phyloP scores from a whole-genome alignment of 2,329 filamentous ascomycete species.

The Microsporum ferrugineum region DNA sequence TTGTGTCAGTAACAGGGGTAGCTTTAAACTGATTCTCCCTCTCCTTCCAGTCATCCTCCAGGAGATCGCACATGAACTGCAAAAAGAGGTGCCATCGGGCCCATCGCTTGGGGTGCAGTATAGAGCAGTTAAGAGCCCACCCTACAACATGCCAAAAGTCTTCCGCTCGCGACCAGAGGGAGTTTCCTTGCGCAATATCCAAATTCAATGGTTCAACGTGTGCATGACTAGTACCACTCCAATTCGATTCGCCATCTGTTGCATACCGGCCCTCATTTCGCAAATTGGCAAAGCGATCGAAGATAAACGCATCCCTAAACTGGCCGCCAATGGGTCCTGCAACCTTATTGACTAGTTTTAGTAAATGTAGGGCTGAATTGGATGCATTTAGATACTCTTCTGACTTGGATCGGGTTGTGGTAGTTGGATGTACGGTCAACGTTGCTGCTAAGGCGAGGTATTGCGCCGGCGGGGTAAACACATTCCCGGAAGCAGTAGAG shows the following conservation, averaged over 20 bases:
- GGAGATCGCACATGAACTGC: conserved; percentile 49
- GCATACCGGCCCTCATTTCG: conserved; percentile 23
- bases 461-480: conserved; percentile 56
- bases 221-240: background rate
- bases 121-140: conserved; percentile 88
- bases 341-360: conserved; percentile 54
- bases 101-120: conserved; percentile 63
- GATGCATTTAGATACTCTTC: conserved; percentile 52
- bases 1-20: background rate
- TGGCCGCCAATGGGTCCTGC: conserved; percentile 60
- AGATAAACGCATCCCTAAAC: conserved; percentile 61
- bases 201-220: conserved; percentile 38
- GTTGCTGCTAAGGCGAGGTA: conserved; percentile 70
- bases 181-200: conserved; percentile 51
- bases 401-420: conserved; percentile 61
- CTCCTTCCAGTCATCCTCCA: conserved; percentile 36
- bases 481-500: conserved; percentile 34
- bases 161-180: conserved; percentile 62
- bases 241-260: conserved; percentile 16
- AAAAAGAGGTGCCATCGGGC: conserved; percentile 71
- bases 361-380: conserved; percentile 55
- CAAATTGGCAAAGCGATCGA: conserved; percentile 36
- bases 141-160: conserved; percentile 85
- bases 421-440: conserved; percentile 66
- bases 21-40: conserved; percentile 18